A percentile compares a stretch with the other conserved stretches of the same genome.
Evolutionary conservation across 306 rosid species (phyloP).

Genomic region (Notholithocarpus densiflorus): DNA sequence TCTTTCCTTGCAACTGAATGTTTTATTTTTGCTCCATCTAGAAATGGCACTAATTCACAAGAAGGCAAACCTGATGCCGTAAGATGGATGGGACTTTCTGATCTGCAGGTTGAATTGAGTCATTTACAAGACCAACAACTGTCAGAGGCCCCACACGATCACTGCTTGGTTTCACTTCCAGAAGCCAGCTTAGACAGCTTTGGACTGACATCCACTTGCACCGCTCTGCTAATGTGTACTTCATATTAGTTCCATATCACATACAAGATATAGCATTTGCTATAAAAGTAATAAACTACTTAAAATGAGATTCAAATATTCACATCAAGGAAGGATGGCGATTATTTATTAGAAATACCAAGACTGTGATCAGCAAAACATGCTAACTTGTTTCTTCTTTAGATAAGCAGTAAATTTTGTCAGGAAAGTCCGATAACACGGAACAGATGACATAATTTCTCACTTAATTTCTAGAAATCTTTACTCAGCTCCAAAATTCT

Average conservation of each 20-base stretch:
- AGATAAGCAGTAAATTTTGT: neutral
- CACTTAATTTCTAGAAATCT: neutral
- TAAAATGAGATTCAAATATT: neutral
- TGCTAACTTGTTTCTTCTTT: neutral
- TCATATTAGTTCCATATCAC: slow-evolving; percentile 1
- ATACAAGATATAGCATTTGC: neutral
- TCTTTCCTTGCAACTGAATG: neutral
- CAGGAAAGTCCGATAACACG: neutral
- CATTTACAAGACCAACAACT: slow-evolving; percentile 58
- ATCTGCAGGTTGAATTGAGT: slow-evolving; percentile 33
- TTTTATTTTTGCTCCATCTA: neutral
- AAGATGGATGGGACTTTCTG: slow-evolving; percentile 41
- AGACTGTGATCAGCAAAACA: neutral
- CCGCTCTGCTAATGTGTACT: slow-evolving; percentile 37
- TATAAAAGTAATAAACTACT: neutral
- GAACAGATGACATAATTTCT: neutral
- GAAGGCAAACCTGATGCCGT: slow-evolving; percentile 55
- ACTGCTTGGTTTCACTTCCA: slow-evolving; percentile 51
- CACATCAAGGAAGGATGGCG: neutral
- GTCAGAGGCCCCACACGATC: slow-evolving; percentile 67
- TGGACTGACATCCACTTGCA: slow-evolving; percentile 64
- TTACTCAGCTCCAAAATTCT: neutral
- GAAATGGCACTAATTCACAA: slow-evolving; percentile 15
- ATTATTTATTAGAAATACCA: neutral
- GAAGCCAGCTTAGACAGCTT: slow-evolving; percentile 63